phyloP scores from a whole-genome alignment of 1,139 yeast species.

The Debaryomycetaceae sp. region DNA sequence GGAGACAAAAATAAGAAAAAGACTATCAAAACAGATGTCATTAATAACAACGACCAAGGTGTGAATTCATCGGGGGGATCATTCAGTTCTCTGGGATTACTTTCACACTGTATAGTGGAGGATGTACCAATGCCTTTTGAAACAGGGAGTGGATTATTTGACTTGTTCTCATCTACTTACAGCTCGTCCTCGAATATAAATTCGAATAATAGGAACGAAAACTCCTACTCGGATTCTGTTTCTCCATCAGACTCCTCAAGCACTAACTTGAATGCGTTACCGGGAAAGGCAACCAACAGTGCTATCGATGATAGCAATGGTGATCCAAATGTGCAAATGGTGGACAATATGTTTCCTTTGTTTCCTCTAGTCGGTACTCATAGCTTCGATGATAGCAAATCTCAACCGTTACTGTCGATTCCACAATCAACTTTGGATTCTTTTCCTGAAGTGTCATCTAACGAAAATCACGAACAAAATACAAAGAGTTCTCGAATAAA shows the following conservation, averaged over 20 bases:
- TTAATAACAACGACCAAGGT: neutral
- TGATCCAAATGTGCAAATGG: slow-evolving; percentile 7
- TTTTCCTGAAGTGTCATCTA: neutral
- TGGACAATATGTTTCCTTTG: slow-evolving; percentile 43
- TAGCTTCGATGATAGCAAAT: slow-evolving; percentile 36
- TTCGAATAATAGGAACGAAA: neutral
- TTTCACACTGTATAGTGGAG: slow-evolving; percentile 28
- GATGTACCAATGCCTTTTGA: slow-evolving; percentile 33
- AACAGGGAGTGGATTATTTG: slow-evolving; percentile 26
- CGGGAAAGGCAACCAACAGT: slow-evolving; percentile 1
- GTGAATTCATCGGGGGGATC: neutral
- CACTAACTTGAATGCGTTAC: neutral
- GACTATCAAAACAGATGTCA: slow-evolving; percentile 11
- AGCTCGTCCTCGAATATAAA: slow-evolving; percentile 5
- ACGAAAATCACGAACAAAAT: neutral
- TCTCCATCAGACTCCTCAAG: slow-evolving; percentile 4
- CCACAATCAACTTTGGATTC: slow-evolving; percentile 9
- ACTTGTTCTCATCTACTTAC: slow-evolving; percentile 19
- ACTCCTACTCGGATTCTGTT: slow-evolving; percentile 1
- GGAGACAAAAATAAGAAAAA: slow-evolving; percentile 25
- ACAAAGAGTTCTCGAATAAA: neutral
- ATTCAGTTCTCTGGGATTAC: neutral
- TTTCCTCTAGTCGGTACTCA: slow-evolving; percentile 50
- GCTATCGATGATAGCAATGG: slow-evolving; percentile 1
- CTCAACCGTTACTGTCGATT: slow-evolving; percentile 35